phyloP scores from a whole-genome alignment of 257 asterid species.

The Penstemon eatonii region DNA sequence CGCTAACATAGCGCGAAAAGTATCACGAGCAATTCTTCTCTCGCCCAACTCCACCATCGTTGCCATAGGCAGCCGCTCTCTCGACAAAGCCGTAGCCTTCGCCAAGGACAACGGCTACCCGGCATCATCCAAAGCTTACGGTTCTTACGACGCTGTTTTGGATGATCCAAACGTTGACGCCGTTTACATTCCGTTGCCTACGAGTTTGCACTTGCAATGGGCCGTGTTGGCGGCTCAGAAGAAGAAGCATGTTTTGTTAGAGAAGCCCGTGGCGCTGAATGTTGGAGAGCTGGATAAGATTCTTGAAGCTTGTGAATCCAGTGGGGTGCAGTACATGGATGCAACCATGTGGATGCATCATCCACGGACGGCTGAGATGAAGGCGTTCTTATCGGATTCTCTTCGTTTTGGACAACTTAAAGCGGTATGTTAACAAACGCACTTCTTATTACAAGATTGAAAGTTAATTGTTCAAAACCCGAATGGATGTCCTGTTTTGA shows the following conservation, averaged over 20 bases:
- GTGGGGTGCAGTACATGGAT: conserved; percentile 52
- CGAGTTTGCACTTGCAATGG: conserved; percentile 45
- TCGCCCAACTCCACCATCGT: conserved; percentile 36
- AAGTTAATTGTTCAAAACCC: background rate
- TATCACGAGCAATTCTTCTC: conserved; percentile 39
- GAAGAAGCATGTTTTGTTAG: conserved; percentile 43
- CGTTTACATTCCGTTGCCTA: conserved; percentile 48
- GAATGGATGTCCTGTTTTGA: background rate
- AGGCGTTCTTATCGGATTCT: conserved; percentile 34
- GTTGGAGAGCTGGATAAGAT: conserved; percentile 43
- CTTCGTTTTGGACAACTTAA: conserved; percentile 39
- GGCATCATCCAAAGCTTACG: conserved; percentile 31
- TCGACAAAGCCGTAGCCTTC: conserved; percentile 38
- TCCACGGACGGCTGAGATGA: conserved; percentile 36
- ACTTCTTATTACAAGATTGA: too few relatives aligned
- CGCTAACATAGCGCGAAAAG: conserved; percentile 44
- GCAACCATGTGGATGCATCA: conserved; percentile 55
- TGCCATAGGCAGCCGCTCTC: conserved; percentile 46
- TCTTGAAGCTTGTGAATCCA: conserved; percentile 42
- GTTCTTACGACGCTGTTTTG: conserved; percentile 45
- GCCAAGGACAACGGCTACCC: conserved; percentile 40
- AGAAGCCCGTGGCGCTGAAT: conserved; percentile 48
- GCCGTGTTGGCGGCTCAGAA: conserved; percentile 45
- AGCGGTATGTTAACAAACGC: conserved; percentile 21
- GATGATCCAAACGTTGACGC: conserved; percentile 48